A percentile compares a stretch with the other conserved stretches of the same genome.
Conservation (phyloP, 2,329 filamentous ascomycete species). For the Seiridium unicorne region DNA sequence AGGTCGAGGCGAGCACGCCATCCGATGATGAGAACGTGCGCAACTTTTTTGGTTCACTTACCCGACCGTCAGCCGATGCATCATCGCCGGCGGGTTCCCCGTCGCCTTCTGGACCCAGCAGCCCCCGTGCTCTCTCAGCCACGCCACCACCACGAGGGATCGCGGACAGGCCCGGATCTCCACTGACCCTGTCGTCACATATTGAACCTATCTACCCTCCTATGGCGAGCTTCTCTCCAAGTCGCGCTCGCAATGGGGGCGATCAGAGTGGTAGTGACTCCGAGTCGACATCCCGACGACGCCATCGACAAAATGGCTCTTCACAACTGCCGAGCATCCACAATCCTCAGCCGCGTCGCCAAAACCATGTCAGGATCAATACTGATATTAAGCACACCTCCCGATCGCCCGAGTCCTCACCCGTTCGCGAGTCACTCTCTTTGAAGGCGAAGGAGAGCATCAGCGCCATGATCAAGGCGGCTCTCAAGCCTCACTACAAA, state of each 20-base stretch:
- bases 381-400: constrained; percentile 19
- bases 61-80: constrained; percentile 28
- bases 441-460: constrained; percentile 85
- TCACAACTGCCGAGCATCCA: constrained; percentile 44
- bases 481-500: constrained; percentile 79
- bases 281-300: constrained; percentile 34
- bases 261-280: constrained; percentile 42
- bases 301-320: constrained; percentile 23
- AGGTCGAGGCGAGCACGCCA: constrained; percentile 69
- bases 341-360: constrained; percentile 50
- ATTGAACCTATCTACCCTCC: constrained; percentile 70
- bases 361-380: constrained; percentile 38
- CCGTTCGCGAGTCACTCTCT: constrained; percentile 63
- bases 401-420: constrained; percentile 65
- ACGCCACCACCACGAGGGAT: constrained; percentile 67
- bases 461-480: constrained; percentile 81
- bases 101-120: constrained; percentile 61
- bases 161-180: constrained; percentile 63
- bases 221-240: constrained; percentile 72
- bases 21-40: constrained; percentile 56
- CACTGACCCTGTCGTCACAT: constrained; percentile 65
- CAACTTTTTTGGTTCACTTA: constrained; percentile 32
- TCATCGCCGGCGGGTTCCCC: constrained; percentile 70
- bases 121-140: constrained; percentile 63
- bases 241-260: constrained; percentile 33